Evolutionary conservation across 2,329 filamentous ascomycete genomes (phyloP).

Genomic region (Esteya vermicola): DNA sequence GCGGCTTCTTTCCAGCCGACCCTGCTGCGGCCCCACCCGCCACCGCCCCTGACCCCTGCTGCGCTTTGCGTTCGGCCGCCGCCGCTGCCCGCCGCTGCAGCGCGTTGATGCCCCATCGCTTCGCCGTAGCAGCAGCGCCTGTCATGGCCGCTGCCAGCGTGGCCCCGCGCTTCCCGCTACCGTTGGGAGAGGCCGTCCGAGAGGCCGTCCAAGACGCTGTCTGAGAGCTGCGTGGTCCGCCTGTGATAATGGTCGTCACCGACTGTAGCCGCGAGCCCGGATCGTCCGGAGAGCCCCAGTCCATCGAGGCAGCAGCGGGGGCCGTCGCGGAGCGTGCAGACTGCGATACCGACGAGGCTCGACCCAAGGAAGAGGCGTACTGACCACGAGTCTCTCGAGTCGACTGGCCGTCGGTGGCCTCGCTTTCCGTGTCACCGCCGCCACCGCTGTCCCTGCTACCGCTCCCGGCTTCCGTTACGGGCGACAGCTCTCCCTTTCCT

Average conservation of each 20-base stretch:
- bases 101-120: constrained; percentile 45
- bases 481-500: too few species aligned
- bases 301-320: too few species aligned
- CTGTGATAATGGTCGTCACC: not conserved
- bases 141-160: constrained; percentile 35
- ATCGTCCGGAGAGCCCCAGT: too few species aligned
- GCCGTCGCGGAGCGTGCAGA: too few species aligned
- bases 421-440: not conserved
- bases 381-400: too few species aligned
- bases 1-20: constrained; percentile 11
- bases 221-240: too few species aligned
- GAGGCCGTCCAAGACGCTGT: not conserved
- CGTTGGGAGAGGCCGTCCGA: not conserved
- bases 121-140: constrained; percentile 39
- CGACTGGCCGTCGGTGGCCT: not conserved
- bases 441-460: too few species aligned
- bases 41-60: not conserved
- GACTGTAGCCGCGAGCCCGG: too few species aligned
- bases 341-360: too few species aligned
- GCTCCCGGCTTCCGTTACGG: too few species aligned
- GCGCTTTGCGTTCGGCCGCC: constrained; percentile 5
- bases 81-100: constrained; percentile 24
- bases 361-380: too few species aligned
- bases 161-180: constrained; percentile 26
- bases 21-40: constrained; percentile 1